Base-by-base conservation (phyloP, 2,329 filamentous ascomycete species). In the Exophiala mesophila region DNA sequence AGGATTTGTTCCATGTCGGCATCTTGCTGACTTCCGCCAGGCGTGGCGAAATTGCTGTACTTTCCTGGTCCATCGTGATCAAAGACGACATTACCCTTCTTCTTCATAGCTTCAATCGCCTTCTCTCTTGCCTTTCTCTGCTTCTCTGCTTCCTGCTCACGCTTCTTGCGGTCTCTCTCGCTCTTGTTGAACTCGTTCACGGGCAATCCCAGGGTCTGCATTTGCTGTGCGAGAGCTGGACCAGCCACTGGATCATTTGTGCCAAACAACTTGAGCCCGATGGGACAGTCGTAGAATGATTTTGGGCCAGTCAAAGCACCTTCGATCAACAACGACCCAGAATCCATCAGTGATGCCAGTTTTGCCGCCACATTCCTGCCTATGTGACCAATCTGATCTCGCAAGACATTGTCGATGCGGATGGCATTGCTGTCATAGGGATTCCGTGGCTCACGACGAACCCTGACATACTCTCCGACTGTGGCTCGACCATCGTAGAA, bases 381-480 rank as follows among this genome's bases (percentile, higher is more conserved):
- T 29, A 94, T 70, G 62, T 94, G 87, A 1, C 88, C 88, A 54
- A 94, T 85, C 56, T 94, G 87, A 5, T 63, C 61, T 12, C 78
- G 76, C 57, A 84, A 75, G 10, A 89, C 85, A 60, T 92, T 94
- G 55, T 85, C 74, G 1, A 94, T 77, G 4, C 79, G 77, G 44
- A 94, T 87, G 0, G 87, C 87, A 63, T 92, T 92, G 4, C 54
- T 50, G 58, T 92, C 85, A 57, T 83, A 85, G 53, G 65, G 69
- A 56, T 90, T 90, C 1, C 63, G 57, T 2, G 83, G 81, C 57
- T 90, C 82, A 57, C 85, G 70, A 24, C 67, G 69, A 40, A 83
- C 66, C 34, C 81, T 61, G 2, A 86, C 78, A 39, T 74, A 69
- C 58, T 87, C 82, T 17, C 80, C 80, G 2, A 69, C 54, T 5